phyloP scores from a whole-genome alignment of 2,329 filamentous ascomycete genomes.

The Cryphonectria parasitica region DNA sequence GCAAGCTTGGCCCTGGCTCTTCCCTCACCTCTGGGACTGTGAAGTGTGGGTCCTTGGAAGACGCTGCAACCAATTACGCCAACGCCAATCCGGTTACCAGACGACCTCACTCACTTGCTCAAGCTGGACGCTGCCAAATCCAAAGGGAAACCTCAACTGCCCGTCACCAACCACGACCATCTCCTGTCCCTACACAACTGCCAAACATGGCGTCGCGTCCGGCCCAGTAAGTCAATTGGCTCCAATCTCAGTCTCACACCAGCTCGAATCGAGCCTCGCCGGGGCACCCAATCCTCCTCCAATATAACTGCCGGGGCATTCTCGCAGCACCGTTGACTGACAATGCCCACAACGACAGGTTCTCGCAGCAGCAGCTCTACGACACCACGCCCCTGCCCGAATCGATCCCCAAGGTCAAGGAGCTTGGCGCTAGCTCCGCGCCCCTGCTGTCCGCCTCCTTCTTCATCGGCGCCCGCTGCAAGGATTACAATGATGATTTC shows the following conservation, averaged over 20 bases:
- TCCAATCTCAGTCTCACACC: neutral
- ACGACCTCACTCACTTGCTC: conserved; percentile 23
- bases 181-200: conserved; percentile 40
- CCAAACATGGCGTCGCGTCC: conserved; percentile 65
- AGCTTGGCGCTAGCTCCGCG: conserved; percentile 90
- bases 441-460: conserved; percentile 89
- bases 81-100: conserved; percentile 34
- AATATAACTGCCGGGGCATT: neutral
- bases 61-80: conserved; percentile 4
- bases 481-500: conserved; percentile 96
- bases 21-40: neutral
- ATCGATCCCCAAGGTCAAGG: conserved; percentile 87
- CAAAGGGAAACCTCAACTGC: conserved; percentile 28
- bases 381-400: conserved; percentile 95
- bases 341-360: conserved; percentile 57
- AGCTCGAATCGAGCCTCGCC: neutral
- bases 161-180: conserved; percentile 24
- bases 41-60: neutral
- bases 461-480: conserved; percentile 97
- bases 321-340: neutral
- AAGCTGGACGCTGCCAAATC: conserved; percentile 14
- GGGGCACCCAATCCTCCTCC: neutral
- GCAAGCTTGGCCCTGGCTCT: neutral
- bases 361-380: conserved; percentile 91
- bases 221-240: conserved; percentile 54